Evolutionary conservation across 352 stramenopile genomes (phyloP).

Genomic region (Pythium vanterpoolii): DNA sequence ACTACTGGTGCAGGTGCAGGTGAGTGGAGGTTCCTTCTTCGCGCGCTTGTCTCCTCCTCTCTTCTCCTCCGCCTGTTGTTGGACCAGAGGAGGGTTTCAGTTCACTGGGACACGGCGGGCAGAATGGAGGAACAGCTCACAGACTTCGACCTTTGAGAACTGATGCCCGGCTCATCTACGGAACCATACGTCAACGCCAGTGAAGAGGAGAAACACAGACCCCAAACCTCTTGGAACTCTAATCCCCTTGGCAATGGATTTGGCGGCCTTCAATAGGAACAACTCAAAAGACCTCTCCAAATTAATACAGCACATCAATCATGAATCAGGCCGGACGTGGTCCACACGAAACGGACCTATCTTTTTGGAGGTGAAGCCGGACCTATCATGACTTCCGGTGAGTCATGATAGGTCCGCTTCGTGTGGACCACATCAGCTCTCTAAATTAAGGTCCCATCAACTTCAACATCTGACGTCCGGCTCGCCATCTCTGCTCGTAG

Average conservation of each 20-base stretch:
- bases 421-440: conserved; percentile 2
- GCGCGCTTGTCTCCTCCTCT: background rate
- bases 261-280: background rate
- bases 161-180: conserved; percentile 17
- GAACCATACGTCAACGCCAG: background rate
- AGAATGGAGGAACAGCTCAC: conserved; percentile 7
- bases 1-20: too few relatives aligned
- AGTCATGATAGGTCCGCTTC: background rate
- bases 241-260: background rate
- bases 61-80: background rate
- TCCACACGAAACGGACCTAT: background rate
- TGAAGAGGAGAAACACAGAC: background rate
- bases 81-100: conserved; percentile 21
- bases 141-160: conserved; percentile 13
- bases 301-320: background rate
- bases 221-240: background rate
- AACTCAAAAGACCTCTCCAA: background rate
- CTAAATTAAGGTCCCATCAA: background rate
- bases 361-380: background rate
- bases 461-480: conserved; percentile 16
- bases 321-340: background rate
- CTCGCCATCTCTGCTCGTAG: background rate
- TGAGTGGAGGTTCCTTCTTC: background rate
- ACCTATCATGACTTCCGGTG: too few relatives aligned
- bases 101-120: background rate